Evolutionary conservation across 1,284 basidiomycete species (phyloP).

Genomic region (Fomitopsis schrenkii): DNA sequence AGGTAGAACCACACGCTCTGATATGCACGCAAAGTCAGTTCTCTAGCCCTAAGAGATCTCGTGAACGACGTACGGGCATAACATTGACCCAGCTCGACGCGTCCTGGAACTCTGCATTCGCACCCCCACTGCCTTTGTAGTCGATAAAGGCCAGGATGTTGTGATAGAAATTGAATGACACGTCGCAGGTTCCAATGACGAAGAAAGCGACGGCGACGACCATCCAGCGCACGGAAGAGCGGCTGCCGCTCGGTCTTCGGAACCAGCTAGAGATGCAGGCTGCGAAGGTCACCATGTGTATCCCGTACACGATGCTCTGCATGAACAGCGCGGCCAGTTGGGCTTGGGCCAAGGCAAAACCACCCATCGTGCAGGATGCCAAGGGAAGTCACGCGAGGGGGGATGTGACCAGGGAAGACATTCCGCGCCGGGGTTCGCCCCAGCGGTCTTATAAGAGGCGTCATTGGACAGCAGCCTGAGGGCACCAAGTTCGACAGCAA

Average conservation of each 20-base stretch:
- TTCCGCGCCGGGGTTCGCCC: too few relatives aligned
- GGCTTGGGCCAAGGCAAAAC: not conserved
- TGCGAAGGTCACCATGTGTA: conserved; percentile 2
- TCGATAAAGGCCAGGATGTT: conserved; percentile 22
- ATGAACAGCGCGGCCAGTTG: conserved; percentile 1
- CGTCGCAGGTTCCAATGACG: conserved; percentile 16
- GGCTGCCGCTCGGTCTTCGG: not conserved
- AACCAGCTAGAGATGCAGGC: not conserved
- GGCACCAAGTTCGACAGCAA: too few relatives aligned
- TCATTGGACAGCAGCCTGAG: too few relatives aligned
- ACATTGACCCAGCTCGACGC: conserved; percentile 23
- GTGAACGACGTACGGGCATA: conserved; percentile 1
- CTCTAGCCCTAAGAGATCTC: too few relatives aligned
- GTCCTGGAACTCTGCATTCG: conserved; percentile 13
- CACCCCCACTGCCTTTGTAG: conserved; percentile 17
- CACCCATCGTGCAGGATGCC: not conserved
- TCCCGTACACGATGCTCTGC: conserved; percentile 1
- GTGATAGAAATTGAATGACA: conserved; percentile 18
- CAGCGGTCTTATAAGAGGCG: too few relatives aligned
- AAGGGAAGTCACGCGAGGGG: too few relatives aligned
- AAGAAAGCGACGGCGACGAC: not conserved
- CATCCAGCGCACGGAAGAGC: not conserved
- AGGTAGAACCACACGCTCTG: not conserved
- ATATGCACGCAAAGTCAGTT: not conserved
- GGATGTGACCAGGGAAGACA: too few relatives aligned